Evolutionary conservation across 2,329 filamentous ascomycete species (phyloP), one percentile per base, ranked within the genome.

Genomic region (Teratosphaeria pseudoeucalypti): DNA sequence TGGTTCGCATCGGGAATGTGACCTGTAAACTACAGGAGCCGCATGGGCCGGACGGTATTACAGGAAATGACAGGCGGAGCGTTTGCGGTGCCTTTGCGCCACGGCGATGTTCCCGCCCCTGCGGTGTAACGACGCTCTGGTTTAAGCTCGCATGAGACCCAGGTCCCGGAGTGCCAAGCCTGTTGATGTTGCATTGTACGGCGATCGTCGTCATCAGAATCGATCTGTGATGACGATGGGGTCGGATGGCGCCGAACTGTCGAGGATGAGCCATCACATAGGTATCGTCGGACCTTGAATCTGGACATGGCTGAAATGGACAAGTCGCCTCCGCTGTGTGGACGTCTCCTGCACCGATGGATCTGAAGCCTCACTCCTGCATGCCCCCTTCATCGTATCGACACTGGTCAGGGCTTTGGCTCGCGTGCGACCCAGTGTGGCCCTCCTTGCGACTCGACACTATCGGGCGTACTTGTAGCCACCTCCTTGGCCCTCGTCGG

Each of bases 41-140:
- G 34, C 23, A 43, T 26, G 23, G n/a, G 23, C 34, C 27, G 29
- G 23, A 32, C 54, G 29, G 27, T 26, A 39, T 19, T 1, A 23
- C 23, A 23, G 23, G 23, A 32, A 5, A 55, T 58, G 59, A 60
- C 59, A 58, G 59, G 58, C 56, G 58, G 54, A 56, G 14, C 29
- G 54, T 16, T 49, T 23, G 43, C 43, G 43, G 43, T 49, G 19
- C 52, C 32, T 49, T 2, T 19, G 43, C 43, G n/a, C 16, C 43
- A 5, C 9, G 43, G 16, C 43, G 12, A n/a, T 10, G 16, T 49
- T 11, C 43, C 43, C n/a, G 23, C 23, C 43, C 16, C 43, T 49
- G 43, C 43, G 43, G 43, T 49, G 43, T 3, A 49, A 49, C 43
- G 43, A n/a, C 43, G 23, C 43, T 49, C 43, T 49, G 43, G 43